Percentiles rank a stretch among this genome's conserved stretches.
Conservation (phyloP, 2,329 filamentous ascomycete species). For the Rutstroemia sp. region DNA sequence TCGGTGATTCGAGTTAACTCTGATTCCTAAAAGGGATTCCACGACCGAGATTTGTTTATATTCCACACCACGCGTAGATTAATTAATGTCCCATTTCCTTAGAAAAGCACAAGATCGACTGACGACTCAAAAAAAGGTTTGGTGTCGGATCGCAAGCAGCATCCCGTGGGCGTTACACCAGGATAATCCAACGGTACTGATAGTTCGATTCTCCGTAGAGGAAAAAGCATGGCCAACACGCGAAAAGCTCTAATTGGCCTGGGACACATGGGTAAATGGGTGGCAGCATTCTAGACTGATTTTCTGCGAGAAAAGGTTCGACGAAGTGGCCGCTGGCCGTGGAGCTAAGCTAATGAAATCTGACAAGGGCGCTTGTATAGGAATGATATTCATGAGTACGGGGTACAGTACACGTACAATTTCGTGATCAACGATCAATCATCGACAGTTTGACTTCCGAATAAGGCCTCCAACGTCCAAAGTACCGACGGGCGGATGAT, state of each 20-base stretch:
- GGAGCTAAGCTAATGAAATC: not conserved
- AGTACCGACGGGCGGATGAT: not conserved
- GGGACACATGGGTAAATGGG: slow-evolving; percentile 5
- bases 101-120: not conserved
- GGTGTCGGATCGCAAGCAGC: slow-evolving; percentile 3
- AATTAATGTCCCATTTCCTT: not conserved
- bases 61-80: not conserved
- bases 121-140: not conserved
- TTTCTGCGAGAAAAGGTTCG: not conserved
- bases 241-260: not conserved
- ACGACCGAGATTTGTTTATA: slow-evolving; percentile 4
- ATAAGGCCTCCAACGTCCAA: not conserved
- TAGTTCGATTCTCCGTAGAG: not conserved
- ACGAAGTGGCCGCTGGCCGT: not conserved
- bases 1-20: not conserved
- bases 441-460: not conserved
- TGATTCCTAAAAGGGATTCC: slow-evolving; percentile 1
- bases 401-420: too few relatives aligned
- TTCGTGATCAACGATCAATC: not conserved
- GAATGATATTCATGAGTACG: too few relatives aligned
- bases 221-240: slow-evolving; percentile 7
- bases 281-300: slow-evolving; percentile 7
- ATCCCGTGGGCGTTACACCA: slow-evolving; percentile 8
- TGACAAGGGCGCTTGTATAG: too few relatives aligned
- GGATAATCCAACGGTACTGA: slow-evolving; percentile 7